These are phyloP conservation scores for Amanita muscaria DNA, from an alignment of 768 basidiomycete species.

Conservation along the genomic window DNA sequence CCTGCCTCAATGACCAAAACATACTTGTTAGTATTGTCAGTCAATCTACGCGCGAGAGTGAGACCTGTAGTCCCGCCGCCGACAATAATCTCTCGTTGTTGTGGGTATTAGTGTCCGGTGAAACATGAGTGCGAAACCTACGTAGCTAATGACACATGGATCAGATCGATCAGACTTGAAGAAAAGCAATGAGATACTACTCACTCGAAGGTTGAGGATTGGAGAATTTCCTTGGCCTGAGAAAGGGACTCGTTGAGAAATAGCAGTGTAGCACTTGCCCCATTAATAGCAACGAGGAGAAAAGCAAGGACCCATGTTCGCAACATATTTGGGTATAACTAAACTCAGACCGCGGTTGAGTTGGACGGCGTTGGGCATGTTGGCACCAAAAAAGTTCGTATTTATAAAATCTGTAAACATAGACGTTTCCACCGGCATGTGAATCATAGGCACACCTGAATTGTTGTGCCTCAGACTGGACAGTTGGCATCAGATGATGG, in stretches of 20 bases:
- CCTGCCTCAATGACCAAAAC: constrained; percentile 35
- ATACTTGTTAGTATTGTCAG: constrained; percentile 23
- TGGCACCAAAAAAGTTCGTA: no score
- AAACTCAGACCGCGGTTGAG: no score
- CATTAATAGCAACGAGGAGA: constrained; percentile 8
- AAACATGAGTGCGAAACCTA: neutral
- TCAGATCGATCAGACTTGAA: no score
- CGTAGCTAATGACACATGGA: no score
- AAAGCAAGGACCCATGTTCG: constrained; percentile 4
- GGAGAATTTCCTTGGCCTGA: constrained; percentile 13
- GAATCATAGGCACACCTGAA: no score
- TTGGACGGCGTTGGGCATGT: no score
- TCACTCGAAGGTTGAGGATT: constrained; percentile 17
- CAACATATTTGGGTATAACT: constrained; percentile 7
- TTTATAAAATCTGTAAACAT: no score
- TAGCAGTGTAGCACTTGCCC: constrained; percentile 14
- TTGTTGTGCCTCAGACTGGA: no score
- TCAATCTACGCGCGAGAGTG: constrained; percentile 25
- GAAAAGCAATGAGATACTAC: neutral
- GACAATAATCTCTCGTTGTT: constrained; percentile 22
- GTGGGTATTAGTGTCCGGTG: neutral
- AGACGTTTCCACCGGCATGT: no score
- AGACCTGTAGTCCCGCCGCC: constrained; percentile 27
- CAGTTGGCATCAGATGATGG: constrained; percentile 41
- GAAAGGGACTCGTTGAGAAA: constrained; percentile 13